A percentile compares a stretch with the other conserved stretches of the same genome.
These are phyloP conservation scores for Trypanosoma scelopori DNA, from an alignment of 208 protist genomes.

Conservation along the genomic window DNA sequence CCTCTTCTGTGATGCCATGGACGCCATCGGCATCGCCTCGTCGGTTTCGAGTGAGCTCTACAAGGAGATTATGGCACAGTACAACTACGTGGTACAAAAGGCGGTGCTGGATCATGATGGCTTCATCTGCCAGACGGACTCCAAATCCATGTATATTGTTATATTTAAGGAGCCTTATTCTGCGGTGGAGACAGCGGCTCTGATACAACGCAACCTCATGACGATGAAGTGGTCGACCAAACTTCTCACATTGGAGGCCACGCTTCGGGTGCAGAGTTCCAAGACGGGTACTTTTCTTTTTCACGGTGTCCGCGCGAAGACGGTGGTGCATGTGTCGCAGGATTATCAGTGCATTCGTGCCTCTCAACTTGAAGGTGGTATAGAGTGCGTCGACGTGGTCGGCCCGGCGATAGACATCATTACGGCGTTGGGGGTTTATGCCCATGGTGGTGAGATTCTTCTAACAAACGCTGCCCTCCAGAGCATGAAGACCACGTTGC, in stretches of 20 bases:
- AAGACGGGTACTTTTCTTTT: constrained; percentile 55
- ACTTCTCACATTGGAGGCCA: constrained; percentile 51
- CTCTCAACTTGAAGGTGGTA: background rate
- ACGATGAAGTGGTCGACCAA: constrained; percentile 50
- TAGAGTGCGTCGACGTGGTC: constrained; percentile 34
- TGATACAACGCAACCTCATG: constrained; percentile 58
- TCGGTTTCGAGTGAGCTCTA: constrained; percentile 30
- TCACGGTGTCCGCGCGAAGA: constrained; percentile 63
- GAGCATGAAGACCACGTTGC: constrained; percentile 25
- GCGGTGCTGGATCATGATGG: constrained; percentile 39
- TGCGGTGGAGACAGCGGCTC: constrained; percentile 66
- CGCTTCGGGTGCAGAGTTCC: constrained; percentile 64
- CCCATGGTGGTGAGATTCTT: constrained; percentile 62
- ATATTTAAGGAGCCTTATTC: constrained; percentile 40
- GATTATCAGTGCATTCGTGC: constrained; percentile 33
- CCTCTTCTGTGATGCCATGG: constrained; percentile 54
- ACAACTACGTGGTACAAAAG: constrained; percentile 72
- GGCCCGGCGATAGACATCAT: constrained; percentile 63
- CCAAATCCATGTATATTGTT: constrained; percentile 54
- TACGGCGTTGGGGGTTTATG: constrained; percentile 37
- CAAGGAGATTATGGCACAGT: constrained; percentile 49
- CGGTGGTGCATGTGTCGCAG: constrained; percentile 52
- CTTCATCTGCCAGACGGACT: constrained; percentile 68
- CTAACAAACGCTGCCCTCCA: constrained; percentile 45
- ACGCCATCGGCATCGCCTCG: constrained; percentile 26